Evolutionary conservation across 768 basidiomycete genomes (phyloP).

Genomic region (Albatrellus ellisii): DNA sequence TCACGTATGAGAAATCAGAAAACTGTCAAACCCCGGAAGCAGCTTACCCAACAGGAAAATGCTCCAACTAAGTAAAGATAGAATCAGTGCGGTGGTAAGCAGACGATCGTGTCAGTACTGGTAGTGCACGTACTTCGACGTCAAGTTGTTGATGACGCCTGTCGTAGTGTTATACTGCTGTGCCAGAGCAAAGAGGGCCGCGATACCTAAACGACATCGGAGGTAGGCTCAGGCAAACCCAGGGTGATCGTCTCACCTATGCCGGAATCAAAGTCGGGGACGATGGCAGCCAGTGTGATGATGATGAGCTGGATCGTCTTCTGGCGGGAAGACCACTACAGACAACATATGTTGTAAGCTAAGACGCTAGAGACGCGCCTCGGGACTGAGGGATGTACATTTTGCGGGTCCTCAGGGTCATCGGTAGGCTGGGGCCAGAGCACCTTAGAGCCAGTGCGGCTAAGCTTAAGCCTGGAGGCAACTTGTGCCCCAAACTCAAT

Average conservation of each 20-base stretch:
- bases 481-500: conserved; percentile 45
- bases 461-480: conserved; percentile 43
- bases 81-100: no score
- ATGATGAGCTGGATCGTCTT: conserved; percentile 46
- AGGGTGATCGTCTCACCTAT: conserved; percentile 27
- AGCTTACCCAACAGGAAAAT: conserved; percentile 42
- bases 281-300: conserved; percentile 46
- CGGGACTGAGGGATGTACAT: conserved; percentile 23
- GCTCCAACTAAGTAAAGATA: conserved; percentile 33
- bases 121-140: conserved; percentile 26
- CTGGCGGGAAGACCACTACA: conserved; percentile 36
- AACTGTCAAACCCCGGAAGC: background rate
- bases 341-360: conserved; percentile 7
- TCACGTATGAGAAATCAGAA: background rate
- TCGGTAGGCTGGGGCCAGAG: conserved; percentile 63
- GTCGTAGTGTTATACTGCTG: conserved; percentile 38
- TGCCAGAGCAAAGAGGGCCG: conserved; percentile 45
- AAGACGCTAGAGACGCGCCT: background rate
- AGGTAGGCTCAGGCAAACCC: background rate
- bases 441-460: conserved; percentile 40
- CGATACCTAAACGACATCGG: conserved; percentile 30
- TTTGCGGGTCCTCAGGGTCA: conserved; percentile 51
- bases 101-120: background rate
- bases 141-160: conserved; percentile 44
- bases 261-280: conserved; percentile 54